Percentiles rank a stretch among this genome's conserved stretches.
phyloP scores from a whole-genome alignment of 139 green algal genomes.

The Pseudopediastrum boryanum region DNA sequence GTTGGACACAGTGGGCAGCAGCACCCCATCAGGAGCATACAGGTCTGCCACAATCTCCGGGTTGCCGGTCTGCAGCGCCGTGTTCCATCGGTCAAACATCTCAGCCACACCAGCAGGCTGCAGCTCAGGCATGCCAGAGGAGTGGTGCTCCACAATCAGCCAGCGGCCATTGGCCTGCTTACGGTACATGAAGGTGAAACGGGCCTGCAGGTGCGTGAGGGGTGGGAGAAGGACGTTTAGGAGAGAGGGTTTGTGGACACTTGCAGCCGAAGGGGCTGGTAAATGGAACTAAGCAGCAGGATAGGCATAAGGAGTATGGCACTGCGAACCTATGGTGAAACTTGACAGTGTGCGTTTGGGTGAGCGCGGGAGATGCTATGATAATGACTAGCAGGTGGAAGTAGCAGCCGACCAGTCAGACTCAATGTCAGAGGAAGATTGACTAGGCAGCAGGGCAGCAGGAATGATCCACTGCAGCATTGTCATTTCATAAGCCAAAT shows the following conservation, averaged over 20 bases:
- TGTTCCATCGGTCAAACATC: constrained; percentile 39
- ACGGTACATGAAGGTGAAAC: constrained; percentile 39
- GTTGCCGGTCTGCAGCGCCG: constrained; percentile 30
- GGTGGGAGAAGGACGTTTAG: too few relatives aligned
- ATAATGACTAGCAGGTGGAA: too few relatives aligned
- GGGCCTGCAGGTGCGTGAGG: constrained; percentile 21
- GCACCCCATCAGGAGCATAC: constrained; percentile 34
- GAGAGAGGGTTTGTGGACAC: too few relatives aligned
- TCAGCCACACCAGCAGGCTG: constrained; percentile 23
- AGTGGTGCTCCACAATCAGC: constrained; percentile 40
- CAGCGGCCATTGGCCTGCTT: neutral
- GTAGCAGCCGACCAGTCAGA: too few relatives aligned
- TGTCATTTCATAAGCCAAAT: too few relatives aligned
- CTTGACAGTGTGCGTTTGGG: too few relatives aligned
- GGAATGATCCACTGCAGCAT: too few relatives aligned
- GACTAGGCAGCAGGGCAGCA: too few relatives aligned
- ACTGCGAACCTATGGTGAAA: too few relatives aligned
- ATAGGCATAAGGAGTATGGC: too few relatives aligned
- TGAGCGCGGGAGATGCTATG: too few relatives aligned
- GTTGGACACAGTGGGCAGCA: constrained; percentile 39
- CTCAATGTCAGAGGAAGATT: too few relatives aligned
- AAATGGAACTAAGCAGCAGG: neutral
- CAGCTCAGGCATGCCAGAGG: constrained; percentile 31
- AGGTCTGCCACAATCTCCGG: constrained; percentile 29
- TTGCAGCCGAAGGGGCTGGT: neutral